Base-by-base conservation (phyloP, 2,329 filamentous ascomycete species). In the Aureobasidium namibiae region DNA sequence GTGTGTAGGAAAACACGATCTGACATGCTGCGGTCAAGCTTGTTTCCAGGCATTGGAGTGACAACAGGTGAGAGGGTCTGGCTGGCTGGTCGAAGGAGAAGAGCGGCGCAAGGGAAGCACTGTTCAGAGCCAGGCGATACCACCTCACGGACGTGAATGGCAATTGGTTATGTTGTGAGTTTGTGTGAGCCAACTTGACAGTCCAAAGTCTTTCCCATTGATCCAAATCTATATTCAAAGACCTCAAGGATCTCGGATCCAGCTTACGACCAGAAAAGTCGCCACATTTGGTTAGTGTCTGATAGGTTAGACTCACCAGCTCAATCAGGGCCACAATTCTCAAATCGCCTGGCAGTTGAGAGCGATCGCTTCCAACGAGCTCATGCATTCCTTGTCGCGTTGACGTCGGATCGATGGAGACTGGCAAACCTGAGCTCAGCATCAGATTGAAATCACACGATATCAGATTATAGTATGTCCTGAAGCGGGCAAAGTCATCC, bases 401-500 rank as follows among this genome's bases (percentile, higher is more conserved):
- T n/a, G 48, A 34, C 9, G 48, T 34, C 10, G 48, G 48, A 24
- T 52, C 31, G n/a, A 52, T 23, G 4, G 48, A 52, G 3, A 34
- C 48, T 23, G 48, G 48, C 10, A 52, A 31, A 23, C 48, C 48
- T 13, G 48, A 52, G 48, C 26, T 52, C 14, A 52, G 31, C 48
- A 52, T 52, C 31, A 52, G 48, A 18, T 52, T 52, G n/a, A 34
- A 52, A 23, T 52, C 48, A 18, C 48, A 52, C 5, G 48, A 34
- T 3, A 52, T 31, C 13, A 52, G 31, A n/a, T 52, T 52, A 24
- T 52, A 23, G 26, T 23, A 36, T 6, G 33, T 34, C 31, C 48
- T 34, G 14, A 38, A n/a, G 18, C 48, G 48, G 5, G 48, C 14
- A 23, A 52, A 23, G 29, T 36, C 31, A 16, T 52, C 48, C 14